phyloP scores from a whole-genome alignment of 306 rosid species.

The Benincasa hispida region DNA sequence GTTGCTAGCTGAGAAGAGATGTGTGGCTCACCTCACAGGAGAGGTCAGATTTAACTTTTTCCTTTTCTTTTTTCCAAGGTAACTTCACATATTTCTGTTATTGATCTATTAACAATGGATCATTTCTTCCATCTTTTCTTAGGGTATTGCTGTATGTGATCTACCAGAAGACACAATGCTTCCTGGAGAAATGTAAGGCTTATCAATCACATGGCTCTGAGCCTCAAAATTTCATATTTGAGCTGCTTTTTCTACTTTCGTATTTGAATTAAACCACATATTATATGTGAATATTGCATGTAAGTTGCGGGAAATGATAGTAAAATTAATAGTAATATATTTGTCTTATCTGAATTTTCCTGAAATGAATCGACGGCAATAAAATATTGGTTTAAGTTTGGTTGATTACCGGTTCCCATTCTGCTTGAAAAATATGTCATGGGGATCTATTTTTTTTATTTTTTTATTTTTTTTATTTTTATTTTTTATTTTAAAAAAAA shows the following conservation, averaged over 20 bases:
- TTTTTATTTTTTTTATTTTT: too few species aligned
- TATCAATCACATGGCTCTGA: not conserved
- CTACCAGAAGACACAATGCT: slow-evolving; percentile 96
- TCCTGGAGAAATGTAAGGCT: slow-evolving; percentile 80
- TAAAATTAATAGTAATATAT: not conserved
- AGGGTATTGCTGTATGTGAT: slow-evolving; percentile 91
- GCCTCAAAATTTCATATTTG: slow-evolving; percentile 4
- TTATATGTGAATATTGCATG: not conserved
- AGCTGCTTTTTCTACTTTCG: not conserved
- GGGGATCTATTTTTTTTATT: too few species aligned
- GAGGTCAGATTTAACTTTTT: slow-evolving; percentile 37
- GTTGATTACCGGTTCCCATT: not conserved
- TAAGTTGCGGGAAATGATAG: not conserved
- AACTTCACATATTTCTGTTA: not conserved
- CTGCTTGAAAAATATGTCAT: not conserved
- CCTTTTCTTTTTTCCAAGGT: not conserved
- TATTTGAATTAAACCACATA: not conserved
- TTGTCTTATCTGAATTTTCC: not conserved
- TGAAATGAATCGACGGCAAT: not conserved
- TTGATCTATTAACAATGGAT: not conserved
- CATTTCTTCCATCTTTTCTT: not conserved
- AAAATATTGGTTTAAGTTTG: not conserved
- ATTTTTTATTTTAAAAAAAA: too few species aligned
- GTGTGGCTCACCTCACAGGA: slow-evolving; percentile 92
- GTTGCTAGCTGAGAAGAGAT: slow-evolving; percentile 85